A percentile compares a stretch with the other conserved stretches of the same genome.
These are phyloP conservation scores for Lentinula detonsa DNA, from an alignment of 768 basidiomycete genomes.

Conservation along the genomic window DNA sequence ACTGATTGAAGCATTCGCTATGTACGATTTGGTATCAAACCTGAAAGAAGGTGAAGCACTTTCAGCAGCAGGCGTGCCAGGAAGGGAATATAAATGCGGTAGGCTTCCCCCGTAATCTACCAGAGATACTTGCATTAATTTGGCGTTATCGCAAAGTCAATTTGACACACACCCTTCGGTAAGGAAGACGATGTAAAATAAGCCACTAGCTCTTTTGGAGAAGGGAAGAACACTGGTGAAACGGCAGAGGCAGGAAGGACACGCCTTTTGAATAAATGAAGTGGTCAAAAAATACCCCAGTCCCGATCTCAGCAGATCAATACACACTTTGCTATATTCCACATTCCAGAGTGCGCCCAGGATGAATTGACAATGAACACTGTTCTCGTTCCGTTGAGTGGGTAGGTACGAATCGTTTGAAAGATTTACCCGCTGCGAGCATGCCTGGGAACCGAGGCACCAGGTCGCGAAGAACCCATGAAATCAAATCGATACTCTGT, in stretches of 20 bases:
- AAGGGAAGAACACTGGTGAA: slow-evolving; percentile 62
- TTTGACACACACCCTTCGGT: slow-evolving; percentile 45
- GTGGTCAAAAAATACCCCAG: slow-evolving; percentile 2
- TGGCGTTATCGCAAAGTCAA: slow-evolving; percentile 9
- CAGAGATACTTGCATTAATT: slow-evolving; percentile 13
- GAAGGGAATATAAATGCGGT: slow-evolving; percentile 34
- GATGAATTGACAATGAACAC: slow-evolving; percentile 72
- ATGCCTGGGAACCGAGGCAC: slow-evolving; percentile 71
- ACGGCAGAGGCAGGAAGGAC: slow-evolving; percentile 55
- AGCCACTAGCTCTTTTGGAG: slow-evolving; percentile 44
- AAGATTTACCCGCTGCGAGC: slow-evolving; percentile 57
- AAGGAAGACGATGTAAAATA: slow-evolving; percentile 48
- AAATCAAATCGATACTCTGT: slow-evolving; percentile 55
- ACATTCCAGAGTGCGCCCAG: slow-evolving; percentile 66
- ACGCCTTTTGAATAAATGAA: slow-evolving; percentile 33
- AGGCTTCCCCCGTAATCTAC: slow-evolving; percentile 68
- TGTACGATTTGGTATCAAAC: background rate
- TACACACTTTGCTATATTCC: slow-evolving; percentile 55
- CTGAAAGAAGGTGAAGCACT: background rate
- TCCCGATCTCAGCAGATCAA: background rate
- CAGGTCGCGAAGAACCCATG: slow-evolving; percentile 61
- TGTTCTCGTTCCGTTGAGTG: slow-evolving; percentile 17
- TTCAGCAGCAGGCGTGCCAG: slow-evolving; percentile 44
- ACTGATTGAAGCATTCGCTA: slow-evolving; percentile 12
- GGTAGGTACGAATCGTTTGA: slow-evolving; percentile 9